Evolutionary conservation across 805 yeast genomes (phyloP), one percentile per base, ranked within the genome.

Genomic region (Candida insectorum): DNA sequence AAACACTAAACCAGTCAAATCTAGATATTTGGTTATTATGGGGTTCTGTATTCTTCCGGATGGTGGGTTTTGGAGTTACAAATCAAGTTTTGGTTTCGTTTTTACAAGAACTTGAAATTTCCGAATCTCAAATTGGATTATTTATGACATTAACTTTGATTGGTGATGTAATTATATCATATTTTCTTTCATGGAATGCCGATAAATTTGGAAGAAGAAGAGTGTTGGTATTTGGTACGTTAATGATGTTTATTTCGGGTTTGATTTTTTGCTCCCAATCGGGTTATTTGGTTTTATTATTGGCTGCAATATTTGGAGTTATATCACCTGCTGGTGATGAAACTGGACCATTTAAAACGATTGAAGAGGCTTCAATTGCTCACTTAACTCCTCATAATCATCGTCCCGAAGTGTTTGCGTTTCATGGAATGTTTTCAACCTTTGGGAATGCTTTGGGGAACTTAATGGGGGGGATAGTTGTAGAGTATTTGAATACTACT

Each of bases 281-380:
- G 21, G 73, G 74, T 43, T 85, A 66, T 52, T 50, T 59, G 43
- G 41, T 81, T 1, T 62, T 87, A 24, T 59, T 87, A 14, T 16
- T 68, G 2, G 93, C 93, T 6, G 93, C 95, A 2, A 73, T 85
- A 2, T 37, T 85, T 19, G 96, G 96, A 1, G 95, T 87, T 12
- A 83, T 87, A 6, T 84, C 95, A 2, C 93, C 95, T 2, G 77
- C 86, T 18, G 95, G 96, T 16, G 88, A 81, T 49, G 96, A 87
- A 50, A 85, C 89, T 0, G 96, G 96, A 0, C 96, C 96, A 0
- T 87, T 87, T 56, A 81, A 84, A 50, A 77, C 93, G 0, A 78
- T 87, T 18, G 96, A 87, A 54, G 95, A 86, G 51, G 79, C 91
- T 1, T 72, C 85, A 24, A 66, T 87, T 31, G 93, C 95, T 0